These are phyloP conservation scores for Fusarium pseudograminearum DNA, from an alignment of 2,329 filamentous ascomycete genomes.

Conservation along the genomic window DNA sequence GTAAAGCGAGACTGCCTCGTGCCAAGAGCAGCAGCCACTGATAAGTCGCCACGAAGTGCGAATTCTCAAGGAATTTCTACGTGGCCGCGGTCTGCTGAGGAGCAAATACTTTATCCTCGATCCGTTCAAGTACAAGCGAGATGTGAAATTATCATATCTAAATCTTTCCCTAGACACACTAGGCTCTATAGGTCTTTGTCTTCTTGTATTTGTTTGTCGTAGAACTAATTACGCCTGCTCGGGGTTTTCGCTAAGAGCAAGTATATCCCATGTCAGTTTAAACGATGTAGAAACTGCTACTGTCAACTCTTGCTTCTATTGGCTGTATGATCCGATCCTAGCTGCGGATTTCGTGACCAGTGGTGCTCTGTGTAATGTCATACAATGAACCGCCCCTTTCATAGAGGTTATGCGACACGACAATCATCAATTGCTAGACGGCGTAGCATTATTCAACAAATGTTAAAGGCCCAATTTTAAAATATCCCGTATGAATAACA, in stretches of 20 bases:
- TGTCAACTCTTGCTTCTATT: slow-evolving; percentile 24
- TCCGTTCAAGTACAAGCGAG: slow-evolving; percentile 16
- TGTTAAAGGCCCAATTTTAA: too few species aligned
- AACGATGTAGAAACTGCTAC: background rate
- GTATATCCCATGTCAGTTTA: background rate
- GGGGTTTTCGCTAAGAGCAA: slow-evolving; percentile 23
- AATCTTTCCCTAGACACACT: background rate
- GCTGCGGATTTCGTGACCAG: slow-evolving; percentile 16
- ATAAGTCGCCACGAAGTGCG: too few species aligned
- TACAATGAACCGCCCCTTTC: slow-evolving; percentile 18
- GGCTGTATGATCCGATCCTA: slow-evolving; percentile 16
- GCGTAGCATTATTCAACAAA: too few species aligned
- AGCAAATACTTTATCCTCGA: slow-evolving; percentile 3
- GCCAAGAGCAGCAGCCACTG: too few species aligned
- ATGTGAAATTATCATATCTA: background rate
- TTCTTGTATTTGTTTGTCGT: slow-evolving; percentile 20
- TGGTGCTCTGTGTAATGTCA: slow-evolving; percentile 4
- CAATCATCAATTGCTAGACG: too few species aligned
- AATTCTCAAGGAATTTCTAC: rapidly evolving
- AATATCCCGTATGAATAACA: too few species aligned
- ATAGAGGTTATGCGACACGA: slow-evolving; percentile 20
- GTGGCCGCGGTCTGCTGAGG: rapidly evolving
- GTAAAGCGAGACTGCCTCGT: too few species aligned
- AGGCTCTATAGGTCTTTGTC: background rate
- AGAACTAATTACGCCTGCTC: slow-evolving; percentile 4